Base-by-base conservation (phyloP, 768 basidiomycete genomes). In the Russula sp. region DNA sequence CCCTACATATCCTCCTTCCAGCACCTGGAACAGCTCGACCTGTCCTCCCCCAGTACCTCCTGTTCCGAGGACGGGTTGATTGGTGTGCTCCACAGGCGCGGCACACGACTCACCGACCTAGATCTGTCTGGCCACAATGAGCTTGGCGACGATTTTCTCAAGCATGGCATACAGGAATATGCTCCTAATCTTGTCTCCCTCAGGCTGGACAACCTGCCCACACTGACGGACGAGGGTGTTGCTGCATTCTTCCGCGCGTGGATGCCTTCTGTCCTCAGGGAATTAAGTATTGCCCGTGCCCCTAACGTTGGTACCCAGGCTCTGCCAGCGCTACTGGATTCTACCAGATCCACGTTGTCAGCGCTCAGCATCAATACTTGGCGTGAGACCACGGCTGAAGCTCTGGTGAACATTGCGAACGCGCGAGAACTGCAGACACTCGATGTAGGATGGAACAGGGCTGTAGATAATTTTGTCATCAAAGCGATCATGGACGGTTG, bases 381-480 rank as follows among this genome's bases (percentile, higher is more conserved):
- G 84, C 87, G 87, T 70, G 81, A 80, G 4, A 78, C 83, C 0
- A 77, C 79, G 0, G 76, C 79, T 39, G 82, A 82, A 13, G 73
- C 76, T 2, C 71, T 89, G 34, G 47, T 62, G 14, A 71, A 82
- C 18, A 70, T 75, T 27, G 71, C 73, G 48, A 72, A 42, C 10
- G 77, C 73, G 16, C 70, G 67, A 3, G 74, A 79, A 40, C 65
- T 96, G 70, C 75, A 71, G 68, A 79, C 76, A 70, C 65, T 98
- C 45, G 90, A 98, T 70, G 74, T 94, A 2, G 88, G 94, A 1
- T 98, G 89, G 83, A 94, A 94, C 68, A 77, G 95, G 53, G 80
- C 82, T 22, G 79, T 90, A 45, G 88, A 94, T 62, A 89, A 98
- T 73, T 94, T 89, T 70, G 79, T 88, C 3, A 75, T 98, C 65